Evolutionary conservation across 495 filamentous ascomycete species (phyloP), one percentile per base, ranked within the genome.

Genomic region (Xylaria telfairii): DNA sequence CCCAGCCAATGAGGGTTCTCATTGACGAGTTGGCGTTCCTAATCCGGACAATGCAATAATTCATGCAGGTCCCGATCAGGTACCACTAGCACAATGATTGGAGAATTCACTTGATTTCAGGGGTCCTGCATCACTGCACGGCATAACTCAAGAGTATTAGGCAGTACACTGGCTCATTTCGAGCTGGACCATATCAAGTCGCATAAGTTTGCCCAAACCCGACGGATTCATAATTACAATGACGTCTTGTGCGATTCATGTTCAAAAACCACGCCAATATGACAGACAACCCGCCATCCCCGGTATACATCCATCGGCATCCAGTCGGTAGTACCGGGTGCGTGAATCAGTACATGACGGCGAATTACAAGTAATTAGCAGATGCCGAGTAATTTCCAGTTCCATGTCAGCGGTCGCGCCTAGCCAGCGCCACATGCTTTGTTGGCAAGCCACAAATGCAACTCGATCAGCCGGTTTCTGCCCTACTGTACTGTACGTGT

Each of bases 1-100:
- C 5, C n/a, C 9, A 63, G 24, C 67, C 67, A 69, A 69, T 63
- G 21, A 63, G 8, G 13, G 9, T 1, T 21, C 32, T 63, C 7
- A 1, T 8, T 32, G 32, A 13, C 21, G 32, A 57, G 41, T 42
- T 59, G 30, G 37, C 54, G 17, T 62, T 9, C 67, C 67, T 53
- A 69, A 69, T 69, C 44, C 44, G 57, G 67, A 53, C 57, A 54
- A n/a, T n/a, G 30, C 32, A 46, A 69, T 51, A 46, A 62, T 37
- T 61, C 56, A 63, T 69, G 67, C 57, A 63, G 28, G 47, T 54
- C 46, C 47, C 34, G 34, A 66, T 66, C 63, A 65, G 46, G 63
- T n/a, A 51, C 42, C 26, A 32, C 34, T 24, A 37, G 37, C 37
- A n/a, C 37, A 28, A n/a, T 26, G n/a, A 12, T 28, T 60, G 17